These are phyloP conservation scores for Annona cherimola DNA, from an alignment of 164 flowering plant species.

Conservation along the genomic window DNA sequence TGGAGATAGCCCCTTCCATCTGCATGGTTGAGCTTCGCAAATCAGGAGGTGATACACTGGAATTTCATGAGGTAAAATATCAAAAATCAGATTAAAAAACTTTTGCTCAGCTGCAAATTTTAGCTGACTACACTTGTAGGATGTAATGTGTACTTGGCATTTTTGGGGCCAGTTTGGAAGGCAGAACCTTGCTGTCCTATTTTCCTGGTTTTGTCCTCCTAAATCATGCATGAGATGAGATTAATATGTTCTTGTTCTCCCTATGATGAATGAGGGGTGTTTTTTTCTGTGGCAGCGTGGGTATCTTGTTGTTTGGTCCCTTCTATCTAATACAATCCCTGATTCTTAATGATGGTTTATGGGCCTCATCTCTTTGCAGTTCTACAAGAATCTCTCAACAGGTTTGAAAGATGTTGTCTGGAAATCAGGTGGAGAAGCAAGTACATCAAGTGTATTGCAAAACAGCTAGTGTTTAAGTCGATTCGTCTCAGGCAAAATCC, in stretches of 20 bases:
- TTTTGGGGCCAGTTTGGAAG: neutral
- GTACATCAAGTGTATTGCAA: neutral
- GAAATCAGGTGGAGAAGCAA: constrained; percentile 32
- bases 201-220: neutral
- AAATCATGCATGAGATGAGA: neutral
- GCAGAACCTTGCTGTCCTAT: neutral
- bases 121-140: neutral
- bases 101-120: neutral
- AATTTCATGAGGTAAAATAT: constrained; percentile 85
- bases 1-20: constrained; percentile 97
- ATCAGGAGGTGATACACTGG: constrained; percentile 92
- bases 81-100: neutral
- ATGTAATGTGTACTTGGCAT: neutral
- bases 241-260: neutral
- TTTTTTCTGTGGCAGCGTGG: too few relatives aligned
- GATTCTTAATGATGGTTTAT: neutral
- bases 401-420: constrained; percentile 61
- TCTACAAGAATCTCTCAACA: constrained; percentile 54
- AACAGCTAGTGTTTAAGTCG: neutral
- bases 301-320: neutral
- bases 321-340: neutral
- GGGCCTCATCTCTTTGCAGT: constrained; percentile 29
- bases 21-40: constrained; percentile 95
- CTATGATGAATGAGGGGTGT: too few relatives aligned
- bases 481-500: too few relatives aligned